A percentile compares a stretch with the other conserved stretches of the same genome.
Evolutionary conservation across 345 rosid genomes (phyloP).

Genomic region (Salix caprea): DNA sequence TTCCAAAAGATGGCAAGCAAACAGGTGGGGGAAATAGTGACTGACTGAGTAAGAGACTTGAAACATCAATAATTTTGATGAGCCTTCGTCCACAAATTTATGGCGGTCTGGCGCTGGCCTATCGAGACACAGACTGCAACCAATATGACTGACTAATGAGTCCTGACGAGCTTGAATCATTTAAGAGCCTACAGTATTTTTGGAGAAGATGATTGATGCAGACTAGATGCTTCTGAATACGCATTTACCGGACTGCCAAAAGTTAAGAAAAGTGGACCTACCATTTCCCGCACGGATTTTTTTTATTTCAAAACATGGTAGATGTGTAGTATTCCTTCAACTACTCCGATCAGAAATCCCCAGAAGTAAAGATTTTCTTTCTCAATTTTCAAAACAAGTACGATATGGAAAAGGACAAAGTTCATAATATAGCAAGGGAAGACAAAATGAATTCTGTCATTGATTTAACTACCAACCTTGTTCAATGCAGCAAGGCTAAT

Average conservation of each 20-base stretch:
- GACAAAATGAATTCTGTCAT: too few relatives aligned
- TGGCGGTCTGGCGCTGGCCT: not conserved
- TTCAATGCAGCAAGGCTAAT: constrained; percentile 96
- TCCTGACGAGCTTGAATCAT: not conserved
- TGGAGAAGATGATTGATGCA: not conserved
- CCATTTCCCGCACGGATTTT: not conserved
- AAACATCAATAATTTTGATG: too few relatives aligned
- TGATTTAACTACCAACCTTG: constrained; percentile 40
- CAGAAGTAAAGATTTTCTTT: not conserved
- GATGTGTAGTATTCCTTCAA: constrained; percentile 24
- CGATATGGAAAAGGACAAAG: not conserved
- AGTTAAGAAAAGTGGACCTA: not conserved
- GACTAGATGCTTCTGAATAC: not conserved
- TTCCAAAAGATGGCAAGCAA: not conserved
- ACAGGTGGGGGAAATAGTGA: too few relatives aligned
- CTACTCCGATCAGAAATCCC: constrained; percentile 12
- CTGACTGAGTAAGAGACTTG: too few relatives aligned
- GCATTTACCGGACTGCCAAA: not conserved
- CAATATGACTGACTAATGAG: not conserved
- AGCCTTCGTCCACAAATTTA: not conserved
- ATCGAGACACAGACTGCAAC: not conserved
- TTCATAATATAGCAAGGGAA: too few relatives aligned
- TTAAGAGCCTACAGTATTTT: not conserved
- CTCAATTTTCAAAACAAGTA: not conserved
- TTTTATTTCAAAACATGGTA: constrained; percentile 6